Evolutionary conservation across 352 stramenopile species (phyloP), one percentile per base, ranked within the genome.

Genomic region (Globisporangium yorkense): DNA sequence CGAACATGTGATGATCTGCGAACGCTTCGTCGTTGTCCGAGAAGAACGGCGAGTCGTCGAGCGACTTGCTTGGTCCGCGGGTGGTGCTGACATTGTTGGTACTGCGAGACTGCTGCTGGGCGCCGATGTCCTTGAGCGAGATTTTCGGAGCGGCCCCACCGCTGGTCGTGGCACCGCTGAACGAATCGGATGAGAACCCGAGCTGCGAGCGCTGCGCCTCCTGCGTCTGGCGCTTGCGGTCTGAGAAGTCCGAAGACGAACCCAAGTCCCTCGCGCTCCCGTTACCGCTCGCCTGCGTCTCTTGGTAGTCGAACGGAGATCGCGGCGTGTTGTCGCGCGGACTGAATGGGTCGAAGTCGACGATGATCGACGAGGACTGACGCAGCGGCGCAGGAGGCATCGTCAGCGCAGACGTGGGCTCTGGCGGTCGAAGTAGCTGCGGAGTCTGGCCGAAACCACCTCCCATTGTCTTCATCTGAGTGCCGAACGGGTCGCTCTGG

Each of bases 321-420:
- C 61, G 74, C 16, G 81, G 79, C 13, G 73, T 88, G 18, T 68
- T 68, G 18, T 71, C 74, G 33, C 75, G 77, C 5, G 74, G 76
- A 60, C 78, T 86, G 63, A 88, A 91, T 2, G 80, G 78, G 37
- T 89, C 80, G 67, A 91, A 89, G 55, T 91, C 79, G 12, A 81
- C 58, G 41, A 91, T 74, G 3, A 70, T 91, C 20, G 77, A 71
- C 37, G 61, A 61, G 67, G 72, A 66, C 37, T 68, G 55, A 35
- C 51, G 62, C 39, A 76, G 63, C 9, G 63, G 63, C 9, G 51
- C 48, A 3, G 71, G 54, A 10, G 66, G 61, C 60, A 57, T 41
- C 8, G 43, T 48, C n/a, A 48, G 13, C n/a, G 20, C 43, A 9
- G 65, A 44, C 15, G 67, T 71, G 12, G 66, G 68, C 41, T 77